Evolutionary conservation across 2,329 filamentous ascomycete genomes (phyloP).

Genomic region (Stachybotrys chartarum): DNA sequence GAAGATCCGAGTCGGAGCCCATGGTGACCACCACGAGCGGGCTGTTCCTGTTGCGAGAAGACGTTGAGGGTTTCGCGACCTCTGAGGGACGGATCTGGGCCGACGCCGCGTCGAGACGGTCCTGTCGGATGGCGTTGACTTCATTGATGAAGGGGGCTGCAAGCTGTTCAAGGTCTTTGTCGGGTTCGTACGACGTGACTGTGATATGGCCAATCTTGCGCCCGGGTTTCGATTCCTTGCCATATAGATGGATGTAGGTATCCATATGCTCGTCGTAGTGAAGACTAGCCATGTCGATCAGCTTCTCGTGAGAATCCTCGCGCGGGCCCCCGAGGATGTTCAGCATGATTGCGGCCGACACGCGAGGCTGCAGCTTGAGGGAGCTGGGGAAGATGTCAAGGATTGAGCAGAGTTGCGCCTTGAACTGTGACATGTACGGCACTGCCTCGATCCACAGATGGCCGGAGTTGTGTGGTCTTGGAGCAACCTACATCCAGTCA

Average conservation of each 20-base stretch:
- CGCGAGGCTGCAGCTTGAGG: slow-evolving; percentile 49
- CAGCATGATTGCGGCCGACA: slow-evolving; percentile 64
- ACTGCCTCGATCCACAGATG: slow-evolving; percentile 95
- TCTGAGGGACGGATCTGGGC: slow-evolving; percentile 26
- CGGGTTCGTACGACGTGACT: slow-evolving; percentile 61
- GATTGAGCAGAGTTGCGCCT: slow-evolving; percentile 81
- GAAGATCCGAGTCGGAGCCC: slow-evolving; percentile 75
- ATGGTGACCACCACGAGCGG: slow-evolving; percentile 72
- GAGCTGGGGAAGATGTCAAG: slow-evolving; percentile 56
- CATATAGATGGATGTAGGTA: slow-evolving; percentile 75
- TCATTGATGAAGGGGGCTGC: slow-evolving; percentile 63
- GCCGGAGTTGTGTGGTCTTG: slow-evolving; percentile 70
- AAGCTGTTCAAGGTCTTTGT: slow-evolving; percentile 50
- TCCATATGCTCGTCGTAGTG: slow-evolving; percentile 38
- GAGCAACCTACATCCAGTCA: slow-evolving; percentile 1
- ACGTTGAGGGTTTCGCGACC: slow-evolving; percentile 8
- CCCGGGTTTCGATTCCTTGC: slow-evolving; percentile 78
- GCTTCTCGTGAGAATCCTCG: slow-evolving; percentile 51
- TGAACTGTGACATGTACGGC: slow-evolving; percentile 80
- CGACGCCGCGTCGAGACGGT: slow-evolving; percentile 37
- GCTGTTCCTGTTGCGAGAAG: slow-evolving; percentile 20
- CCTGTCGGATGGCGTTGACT: slow-evolving; percentile 52
- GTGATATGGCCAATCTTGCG: slow-evolving; percentile 97
- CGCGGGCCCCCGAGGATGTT: slow-evolving; percentile 70
- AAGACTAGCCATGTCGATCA: slow-evolving; percentile 38